Evolutionary conservation across 1,139 yeast genomes (phyloP), one percentile per base, ranked within the genome.

Genomic region (Pichia sp.): DNA sequence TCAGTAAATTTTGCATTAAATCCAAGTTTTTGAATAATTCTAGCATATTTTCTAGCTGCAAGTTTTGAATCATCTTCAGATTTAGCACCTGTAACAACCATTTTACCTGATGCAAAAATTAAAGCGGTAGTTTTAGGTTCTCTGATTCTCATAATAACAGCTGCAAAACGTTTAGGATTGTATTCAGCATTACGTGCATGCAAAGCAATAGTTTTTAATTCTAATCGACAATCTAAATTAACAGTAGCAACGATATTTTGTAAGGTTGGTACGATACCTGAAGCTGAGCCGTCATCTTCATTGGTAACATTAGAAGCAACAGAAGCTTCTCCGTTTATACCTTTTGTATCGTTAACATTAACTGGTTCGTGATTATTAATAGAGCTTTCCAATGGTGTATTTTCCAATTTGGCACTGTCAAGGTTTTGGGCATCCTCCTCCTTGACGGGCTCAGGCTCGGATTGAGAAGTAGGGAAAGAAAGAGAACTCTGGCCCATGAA

Each of bases 81-180:
- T 67, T 92, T 92, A 33, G 98, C 99, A 78, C 99, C 99, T 36
- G 98, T 92, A 31, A 92, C 99, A 59, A 92, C 99, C 99, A 92
- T 92, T 68, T 92, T 92, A 63, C 99, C 99, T 5, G 97, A 88
- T 1, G 98, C 99, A 69, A 92, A 94, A 59, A 92, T 94, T 63
- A 92, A 76, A 0, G 98, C 98, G 2, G 99, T 92, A 1, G 98
- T 94, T 67, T 92, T 92, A 29, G 99, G 99, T 66, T 92, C 98
- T 70, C 99, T 81, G 60, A 92, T 92, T 76, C 99, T 87, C 99
- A 92, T 94, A 60, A 92, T 92, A 47, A 92, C 99, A 50, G 99
- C 99, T 18, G 99, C 99, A 73, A 92, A 92, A 74, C 99, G 96
- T 71, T 82, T 83, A 47, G 98, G 98, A 63, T 92, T 92, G 68